These are phyloP conservation scores for Hemileia vastatrix DNA, from an alignment of 1,284 basidiomycete species.

Conservation along the genomic window DNA sequence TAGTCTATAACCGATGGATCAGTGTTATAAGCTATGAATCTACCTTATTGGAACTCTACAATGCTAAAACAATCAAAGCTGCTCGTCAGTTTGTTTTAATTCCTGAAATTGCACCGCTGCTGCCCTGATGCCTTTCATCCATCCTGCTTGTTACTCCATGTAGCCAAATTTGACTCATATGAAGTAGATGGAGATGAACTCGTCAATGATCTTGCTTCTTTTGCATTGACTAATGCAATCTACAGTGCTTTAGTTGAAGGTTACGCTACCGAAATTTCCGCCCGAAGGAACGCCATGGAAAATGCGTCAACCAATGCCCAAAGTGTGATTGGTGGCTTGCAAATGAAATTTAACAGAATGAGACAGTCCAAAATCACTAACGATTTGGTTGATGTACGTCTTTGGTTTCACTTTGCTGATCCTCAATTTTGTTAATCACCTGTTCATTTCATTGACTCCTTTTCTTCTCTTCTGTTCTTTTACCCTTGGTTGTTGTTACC, in stretches of 20 bases:
- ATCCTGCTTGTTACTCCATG: not conserved
- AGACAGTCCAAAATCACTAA: constrained; percentile 24
- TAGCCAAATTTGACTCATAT: constrained; percentile 52
- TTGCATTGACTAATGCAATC: constrained; percentile 92
- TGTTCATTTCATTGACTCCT: no score
- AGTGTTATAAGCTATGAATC: constrained; percentile 26
- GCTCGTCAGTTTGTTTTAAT: constrained; percentile 43
- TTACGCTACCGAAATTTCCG: constrained; percentile 72
- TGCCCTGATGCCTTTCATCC: not conserved
- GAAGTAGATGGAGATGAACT: constrained; percentile 81
- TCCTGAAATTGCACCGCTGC: not conserved
- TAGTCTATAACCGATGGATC: constrained; percentile 3
- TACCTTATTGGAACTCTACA: constrained; percentile 46
- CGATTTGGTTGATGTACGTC: constrained; percentile 22
- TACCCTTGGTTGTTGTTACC: not conserved
- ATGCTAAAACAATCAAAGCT: constrained; percentile 63
- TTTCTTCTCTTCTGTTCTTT: no score
- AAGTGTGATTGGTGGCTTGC: constrained; percentile 19
- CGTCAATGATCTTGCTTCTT: constrained; percentile 86
- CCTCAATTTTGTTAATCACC: no score
- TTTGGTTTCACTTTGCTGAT: not conserved
- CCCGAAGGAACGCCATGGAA: constrained; percentile 96
- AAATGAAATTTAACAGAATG: constrained; percentile 24
- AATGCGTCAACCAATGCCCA: constrained; percentile 65
- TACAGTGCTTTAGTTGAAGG: constrained; percentile 89